Base-by-base conservation (phyloP, 805 yeast species). In the Lachancea mirantina region DNA sequence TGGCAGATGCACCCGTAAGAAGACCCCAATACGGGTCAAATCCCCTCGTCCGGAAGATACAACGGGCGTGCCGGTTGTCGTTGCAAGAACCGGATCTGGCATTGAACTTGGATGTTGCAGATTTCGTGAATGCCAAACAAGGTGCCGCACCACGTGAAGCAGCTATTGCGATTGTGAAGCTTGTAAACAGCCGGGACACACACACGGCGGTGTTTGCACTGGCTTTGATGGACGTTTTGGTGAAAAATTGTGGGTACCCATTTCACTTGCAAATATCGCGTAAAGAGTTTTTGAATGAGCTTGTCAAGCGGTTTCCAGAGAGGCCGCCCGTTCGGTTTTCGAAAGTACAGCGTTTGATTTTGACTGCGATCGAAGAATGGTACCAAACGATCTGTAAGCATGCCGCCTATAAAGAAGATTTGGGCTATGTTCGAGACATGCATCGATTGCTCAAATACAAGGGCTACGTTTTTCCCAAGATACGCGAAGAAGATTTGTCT, bases 181-280 rank as follows among this genome's bases (percentile, higher is more conserved):
- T 85, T 41, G 74, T 89, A 53, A 83, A 85, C 60, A 79, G 80
- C 45, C 70, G 84, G 49, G 92, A 83, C 45, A 76, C 94, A 1
- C 94, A 84, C 50, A 81, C 87, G 20, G 75, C 88, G 4, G 76
- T 81, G 35, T 77, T 88, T 51, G 96, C 96, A 7, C 61, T 92
- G 43, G 73, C 87, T 2, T 62, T 84, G 23, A 53, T 92, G 40
- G 99, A 92, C 54, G 84, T 84, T 34, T 65, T 92, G 46, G 98
- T 92, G 33, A 92, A 92, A 62, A 92, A 92, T 64, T 92, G 99
- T 64, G 98, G 97, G 4, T 92, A 89, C 57, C 96, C 98, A 6
- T 76, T 92, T 62, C 98, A 92, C 45, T 67, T 92, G 29, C 98
- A 92, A 61, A 84, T 92, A 33, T 83, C 95, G 3, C 73, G 97